These are phyloP conservation scores for Poteriospumella lacustris DNA, from an alignment of 108 stramenopile genomes.

Conservation along the genomic window DNA sequence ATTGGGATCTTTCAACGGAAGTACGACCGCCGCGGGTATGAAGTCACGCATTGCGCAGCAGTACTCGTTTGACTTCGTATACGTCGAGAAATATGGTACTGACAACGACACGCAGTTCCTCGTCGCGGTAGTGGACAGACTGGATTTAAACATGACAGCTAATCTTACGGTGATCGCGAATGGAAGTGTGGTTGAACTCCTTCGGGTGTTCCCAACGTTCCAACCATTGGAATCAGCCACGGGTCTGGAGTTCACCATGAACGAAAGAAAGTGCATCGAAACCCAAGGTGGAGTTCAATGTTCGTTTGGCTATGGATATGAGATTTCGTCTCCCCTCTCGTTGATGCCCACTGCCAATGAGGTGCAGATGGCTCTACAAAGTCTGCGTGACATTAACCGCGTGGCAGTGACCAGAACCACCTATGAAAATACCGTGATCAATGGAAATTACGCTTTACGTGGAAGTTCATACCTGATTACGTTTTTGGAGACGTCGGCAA, in stretches of 20 bases:
- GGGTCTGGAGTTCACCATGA: neutral
- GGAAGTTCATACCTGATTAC: neutral
- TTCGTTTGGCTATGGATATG: neutral
- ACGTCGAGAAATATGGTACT: too few relatives aligned
- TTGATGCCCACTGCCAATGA: neutral
- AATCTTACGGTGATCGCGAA: too few relatives aligned
- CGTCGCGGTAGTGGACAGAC: too few relatives aligned
- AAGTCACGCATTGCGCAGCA: too few relatives aligned
- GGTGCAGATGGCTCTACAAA: neutral
- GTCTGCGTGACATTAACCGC: neutral
- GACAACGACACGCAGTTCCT: too few relatives aligned
- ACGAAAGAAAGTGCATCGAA: neutral
- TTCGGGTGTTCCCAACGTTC: too few relatives aligned
- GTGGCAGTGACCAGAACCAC: neutral
- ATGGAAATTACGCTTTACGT: neutral
- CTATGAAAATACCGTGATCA: neutral
- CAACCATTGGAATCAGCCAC: too few relatives aligned
- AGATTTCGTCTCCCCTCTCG: neutral
- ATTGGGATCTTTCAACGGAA: too few relatives aligned
- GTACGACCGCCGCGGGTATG: too few relatives aligned
- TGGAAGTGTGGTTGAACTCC: too few relatives aligned
- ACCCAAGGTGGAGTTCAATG: neutral
- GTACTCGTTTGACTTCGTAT: too few relatives aligned
- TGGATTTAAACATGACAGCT: too few relatives aligned
- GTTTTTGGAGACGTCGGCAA: constrained; percentile 1